These are phyloP conservation scores for Friedmanniomyces simplex DNA, from an alignment of 495 filamentous ascomycete genomes.

Conservation along the genomic window DNA sequence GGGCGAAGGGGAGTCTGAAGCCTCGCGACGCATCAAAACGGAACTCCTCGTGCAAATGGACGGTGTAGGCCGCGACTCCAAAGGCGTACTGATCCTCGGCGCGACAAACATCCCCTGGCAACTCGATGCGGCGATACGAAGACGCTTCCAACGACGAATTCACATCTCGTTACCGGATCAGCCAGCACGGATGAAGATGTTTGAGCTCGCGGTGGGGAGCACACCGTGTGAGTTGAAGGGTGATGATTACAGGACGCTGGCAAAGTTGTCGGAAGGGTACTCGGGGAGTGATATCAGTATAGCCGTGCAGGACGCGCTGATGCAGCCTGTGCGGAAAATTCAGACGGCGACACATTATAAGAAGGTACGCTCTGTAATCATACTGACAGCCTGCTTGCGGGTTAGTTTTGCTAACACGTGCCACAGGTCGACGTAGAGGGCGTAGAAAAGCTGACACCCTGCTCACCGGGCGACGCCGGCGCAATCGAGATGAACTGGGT, in stretches of 20 bases:
- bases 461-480: slow-evolving; percentile 77
- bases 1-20: slow-evolving; percentile 96
- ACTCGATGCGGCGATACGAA: slow-evolving; percentile 91
- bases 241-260: slow-evolving; percentile 69
- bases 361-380: slow-evolving; percentile 45
- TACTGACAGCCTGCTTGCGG: neutral
- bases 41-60: slow-evolving; percentile 99
- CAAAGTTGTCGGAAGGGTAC: slow-evolving; percentile 78
- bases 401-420: neutral
- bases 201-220: slow-evolving; percentile 81
- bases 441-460: slow-evolving; percentile 74
- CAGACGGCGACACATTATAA: slow-evolving; percentile 99
- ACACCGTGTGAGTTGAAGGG: slow-evolving; percentile 78
- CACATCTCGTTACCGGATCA: slow-evolving; percentile 89
- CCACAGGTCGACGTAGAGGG: slow-evolving; percentile 61
- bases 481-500: slow-evolving; percentile 94
- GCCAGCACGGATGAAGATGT: slow-evolving; percentile 88
- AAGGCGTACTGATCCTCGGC: slow-evolving; percentile 87
- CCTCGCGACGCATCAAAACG: slow-evolving; percentile 93
- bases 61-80: slow-evolving; percentile 88
- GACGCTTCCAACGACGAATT: slow-evolving; percentile 91
- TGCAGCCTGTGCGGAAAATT: slow-evolving; percentile 96
- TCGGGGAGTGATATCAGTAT: slow-evolving; percentile 94
- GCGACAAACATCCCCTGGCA: slow-evolving; percentile 99
- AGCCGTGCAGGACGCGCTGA: slow-evolving; percentile 91